Conservation (phyloP, 2,329 filamentous ascomycete genomes). For the Dactylellina drechsleri region DNA sequence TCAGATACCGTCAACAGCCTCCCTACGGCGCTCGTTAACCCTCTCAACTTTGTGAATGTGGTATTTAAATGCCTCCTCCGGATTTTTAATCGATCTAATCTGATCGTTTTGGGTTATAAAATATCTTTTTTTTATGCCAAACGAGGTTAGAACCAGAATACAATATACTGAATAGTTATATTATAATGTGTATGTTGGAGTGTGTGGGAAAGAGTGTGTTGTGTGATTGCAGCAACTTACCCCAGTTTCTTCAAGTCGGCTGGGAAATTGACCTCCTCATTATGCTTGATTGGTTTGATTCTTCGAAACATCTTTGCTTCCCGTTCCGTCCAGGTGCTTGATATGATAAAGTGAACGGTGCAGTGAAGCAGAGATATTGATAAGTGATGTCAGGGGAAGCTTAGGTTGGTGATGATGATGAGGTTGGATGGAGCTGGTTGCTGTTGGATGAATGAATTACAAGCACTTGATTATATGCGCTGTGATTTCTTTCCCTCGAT, state of each 20-base stretch:
- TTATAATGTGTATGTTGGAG: too few relatives aligned
- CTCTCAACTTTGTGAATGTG: constrained; percentile 74
- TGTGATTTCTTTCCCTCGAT: too few relatives aligned
- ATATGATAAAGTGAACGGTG: too few relatives aligned
- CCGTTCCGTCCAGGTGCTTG: too few relatives aligned
- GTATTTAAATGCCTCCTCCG: constrained; percentile 78
- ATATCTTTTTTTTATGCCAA: constrained; percentile 68
- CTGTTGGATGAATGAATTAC: too few relatives aligned
- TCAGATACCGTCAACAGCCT: constrained; percentile 74
- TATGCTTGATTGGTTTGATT: constrained; percentile 67
- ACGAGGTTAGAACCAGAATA: too few relatives aligned
- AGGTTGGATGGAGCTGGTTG: too few relatives aligned
- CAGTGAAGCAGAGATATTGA: too few relatives aligned
- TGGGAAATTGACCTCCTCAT: constrained; percentile 78
- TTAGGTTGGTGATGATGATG: too few relatives aligned
- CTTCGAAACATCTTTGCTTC: constrained; percentile 76
- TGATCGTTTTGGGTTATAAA: constrained; percentile 80
- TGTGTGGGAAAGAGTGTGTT: background rate
- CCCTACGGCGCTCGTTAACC: constrained; percentile 78
- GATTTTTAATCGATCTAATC: constrained; percentile 75
- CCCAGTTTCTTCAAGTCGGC: constrained; percentile 76
- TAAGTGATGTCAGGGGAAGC: too few relatives aligned
- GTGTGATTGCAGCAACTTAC: constrained; percentile 64
- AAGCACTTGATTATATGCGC: too few relatives aligned
- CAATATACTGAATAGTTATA: too few relatives aligned